phyloP scores from a whole-genome alignment of 148 eudicot species.

The Amaranthus hypochondriacus region DNA sequence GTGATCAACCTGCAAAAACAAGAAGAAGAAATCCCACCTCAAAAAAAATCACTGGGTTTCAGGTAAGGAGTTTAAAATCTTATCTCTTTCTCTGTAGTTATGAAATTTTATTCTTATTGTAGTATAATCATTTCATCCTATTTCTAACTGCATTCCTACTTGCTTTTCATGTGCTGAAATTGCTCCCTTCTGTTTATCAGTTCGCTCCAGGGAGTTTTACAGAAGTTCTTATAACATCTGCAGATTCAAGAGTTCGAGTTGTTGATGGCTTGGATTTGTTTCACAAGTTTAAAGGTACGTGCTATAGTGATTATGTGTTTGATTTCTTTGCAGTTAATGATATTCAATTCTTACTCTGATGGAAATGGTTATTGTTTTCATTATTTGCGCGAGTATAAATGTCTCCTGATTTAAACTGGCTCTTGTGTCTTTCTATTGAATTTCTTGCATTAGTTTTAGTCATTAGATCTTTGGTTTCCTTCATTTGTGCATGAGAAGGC shows the following conservation, averaged over 20 bases:
- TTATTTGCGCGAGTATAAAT: not conserved
- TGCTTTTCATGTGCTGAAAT: not conserved
- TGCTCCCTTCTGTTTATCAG: slow-evolving; percentile 38
- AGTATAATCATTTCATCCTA: not conserved
- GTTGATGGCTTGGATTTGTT: slow-evolving; percentile 72
- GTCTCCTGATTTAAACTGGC: not conserved
- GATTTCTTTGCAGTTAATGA: slow-evolving; percentile 4
- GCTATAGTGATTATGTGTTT: not conserved
- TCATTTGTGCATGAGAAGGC: not conserved
- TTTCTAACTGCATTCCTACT: slow-evolving; percentile 8
- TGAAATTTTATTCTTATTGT: slow-evolving; percentile 1
- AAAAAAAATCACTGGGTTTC: slow-evolving; percentile 95
- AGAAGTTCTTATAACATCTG: slow-evolving; percentile 88
- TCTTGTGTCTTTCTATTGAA: not conserved
- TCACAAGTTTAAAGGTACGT: slow-evolving; percentile 86
- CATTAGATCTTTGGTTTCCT: not conserved
- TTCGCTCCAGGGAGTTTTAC: slow-evolving; percentile 88
- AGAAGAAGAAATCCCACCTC: slow-evolving; percentile 82
- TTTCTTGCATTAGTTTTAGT: not conserved
- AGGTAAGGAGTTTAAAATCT: slow-evolving; percentile 37
- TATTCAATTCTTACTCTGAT: slow-evolving; percentile 1
- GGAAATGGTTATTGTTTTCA: not conserved
- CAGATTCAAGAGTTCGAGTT: slow-evolving; percentile 90
- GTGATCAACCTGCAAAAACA: slow-evolving; percentile 74
- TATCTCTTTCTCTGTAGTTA: no score